Evolutionary conservation across 257 asterid species (phyloP), one percentile per base, ranked within the genome.

Genomic region (Solanum gracilifrons): DNA sequence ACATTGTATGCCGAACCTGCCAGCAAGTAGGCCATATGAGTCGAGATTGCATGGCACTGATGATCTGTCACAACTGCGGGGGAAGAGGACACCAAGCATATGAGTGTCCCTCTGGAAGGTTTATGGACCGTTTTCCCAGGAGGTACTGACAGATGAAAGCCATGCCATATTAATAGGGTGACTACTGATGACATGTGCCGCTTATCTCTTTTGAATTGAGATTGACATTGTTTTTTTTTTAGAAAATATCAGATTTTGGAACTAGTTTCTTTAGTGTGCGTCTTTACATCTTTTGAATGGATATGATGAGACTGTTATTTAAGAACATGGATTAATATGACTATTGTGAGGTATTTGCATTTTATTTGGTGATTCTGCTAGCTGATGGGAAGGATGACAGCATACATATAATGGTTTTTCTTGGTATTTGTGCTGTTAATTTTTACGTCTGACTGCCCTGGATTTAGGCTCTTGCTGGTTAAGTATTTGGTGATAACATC

Each of bases 21-120:
- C 94, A 92, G 92, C 98, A 95, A 92, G 91, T 92, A 13, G 98
- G 98, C 29, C 98, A 95, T 90, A 91, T 94, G 92, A 95, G 98
- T 83, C 88, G 97, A 89, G 98, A 96, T 85, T 96, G 98, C 89
- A 87, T 93, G 75, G 64, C 92, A 4, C 89, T 93, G 88, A 88
- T 93, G 84, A 92, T 96, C 39, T 96, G 98, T 88, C 98, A 93
- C 90, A 96, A 96, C 92, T 96, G 98, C 60, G 98, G 98, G 21
- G 98, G 98, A 21, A 90, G 98, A 87, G 98, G 98, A 71, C 98
- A 96, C 83, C 73, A 92, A 87, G 98, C 98, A 0, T 95, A 88
- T 39, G 98, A 96, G 86, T 96, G 98, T 36, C 98, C 98, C 10
- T 96, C 98, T 4, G 98, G 93, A 86, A 93, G 98, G 91, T 86